Base-by-base conservation (phyloP, 1,284 basidiomycete genomes). In the Pseudomicrostroma phylloplanum region DNA sequence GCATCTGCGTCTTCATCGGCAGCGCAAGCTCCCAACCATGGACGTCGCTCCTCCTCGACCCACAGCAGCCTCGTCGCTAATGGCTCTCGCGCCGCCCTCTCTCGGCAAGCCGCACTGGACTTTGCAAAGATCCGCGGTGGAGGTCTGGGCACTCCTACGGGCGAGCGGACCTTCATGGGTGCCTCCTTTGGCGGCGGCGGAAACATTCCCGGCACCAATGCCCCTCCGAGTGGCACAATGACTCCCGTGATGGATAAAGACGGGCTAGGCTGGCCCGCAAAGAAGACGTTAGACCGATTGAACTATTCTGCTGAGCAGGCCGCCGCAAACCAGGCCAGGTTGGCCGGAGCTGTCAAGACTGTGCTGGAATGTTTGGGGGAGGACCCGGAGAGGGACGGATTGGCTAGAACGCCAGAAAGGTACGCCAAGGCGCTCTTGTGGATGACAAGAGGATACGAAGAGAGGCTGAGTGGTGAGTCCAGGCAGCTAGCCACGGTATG, bases 401-500 rank as follows among this genome's bases (percentile, higher is more conserved):
- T 99, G 36, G 82, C 87, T 56, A 86, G 88, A 69, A 99, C 96
- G 0, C 96, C 96, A 15, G 91, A 94, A 73, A 85, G 96, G 51
- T 99, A 97, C 81, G 94, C 93, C 36, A 90, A 98, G 80, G 93
- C 96, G 30, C 83, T 99, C 59, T 86, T 99, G 83, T 98, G 92
- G 92, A 96, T 98, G 93, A 98, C 96, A 41, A 88, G 89, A 76
- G 96, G 96, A 2, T 99, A 99, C 81, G 96, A 97, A 79, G 93
- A 97, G 80, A 86, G 90, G 68, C 81, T 99, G 67, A 86, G 87
- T 81, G 90, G 26, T 36, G 30, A 36, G 30, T 36, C 3, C 30
- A 36, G 30, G 91, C 91, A 23, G 58, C 80, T 70, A 36, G 49
- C 19, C 55, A 2, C 58, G 66, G 40, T 55, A n/a, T 48, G 39